Conservation (phyloP, 73 alveolate species). For the Paramecium pentaurelia region DNA sequence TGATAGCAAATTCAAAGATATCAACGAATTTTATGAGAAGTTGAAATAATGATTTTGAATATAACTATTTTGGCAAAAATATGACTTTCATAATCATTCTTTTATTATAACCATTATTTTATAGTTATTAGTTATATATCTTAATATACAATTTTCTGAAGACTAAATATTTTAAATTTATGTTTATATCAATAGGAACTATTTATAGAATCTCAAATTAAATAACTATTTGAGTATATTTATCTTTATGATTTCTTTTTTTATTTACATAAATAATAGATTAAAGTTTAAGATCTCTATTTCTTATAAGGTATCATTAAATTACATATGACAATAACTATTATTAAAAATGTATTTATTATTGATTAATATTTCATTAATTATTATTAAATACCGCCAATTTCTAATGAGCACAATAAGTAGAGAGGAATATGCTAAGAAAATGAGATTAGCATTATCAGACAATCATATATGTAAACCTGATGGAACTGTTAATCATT, state of each 20-base stretch:
- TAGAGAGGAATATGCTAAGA: slow-evolving; percentile 18
- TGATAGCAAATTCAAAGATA: not conserved
- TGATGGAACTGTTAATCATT: slow-evolving; percentile 43
- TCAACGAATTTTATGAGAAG: slow-evolving; percentile 13
- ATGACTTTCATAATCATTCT: slow-evolving; percentile 59
- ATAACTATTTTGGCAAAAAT: slow-evolving; percentile 67
- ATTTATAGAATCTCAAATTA: no score
- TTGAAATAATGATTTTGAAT: slow-evolving; percentile 13
- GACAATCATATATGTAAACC: slow-evolving; percentile 5
- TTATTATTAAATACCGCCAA: not conserved
- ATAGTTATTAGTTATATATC: no score
- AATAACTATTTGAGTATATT: no score
- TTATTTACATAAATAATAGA: no score
- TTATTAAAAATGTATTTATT: not conserved
- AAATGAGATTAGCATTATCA: slow-evolving; percentile 28
- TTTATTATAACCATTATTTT: no score
- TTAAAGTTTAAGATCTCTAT: not conserved
- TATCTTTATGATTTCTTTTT: no score
- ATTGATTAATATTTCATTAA: not conserved
- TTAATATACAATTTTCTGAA: no score
- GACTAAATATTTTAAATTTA: no score
- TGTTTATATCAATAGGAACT: no score
- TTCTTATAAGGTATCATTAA: no score
- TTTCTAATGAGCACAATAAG: not conserved
- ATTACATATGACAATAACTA: no score